Percentiles rank a stretch among this genome's conserved stretches.
Conservation (phyloP, 1,139 yeast genomes). For the Suhomyces maxii region DNA sequence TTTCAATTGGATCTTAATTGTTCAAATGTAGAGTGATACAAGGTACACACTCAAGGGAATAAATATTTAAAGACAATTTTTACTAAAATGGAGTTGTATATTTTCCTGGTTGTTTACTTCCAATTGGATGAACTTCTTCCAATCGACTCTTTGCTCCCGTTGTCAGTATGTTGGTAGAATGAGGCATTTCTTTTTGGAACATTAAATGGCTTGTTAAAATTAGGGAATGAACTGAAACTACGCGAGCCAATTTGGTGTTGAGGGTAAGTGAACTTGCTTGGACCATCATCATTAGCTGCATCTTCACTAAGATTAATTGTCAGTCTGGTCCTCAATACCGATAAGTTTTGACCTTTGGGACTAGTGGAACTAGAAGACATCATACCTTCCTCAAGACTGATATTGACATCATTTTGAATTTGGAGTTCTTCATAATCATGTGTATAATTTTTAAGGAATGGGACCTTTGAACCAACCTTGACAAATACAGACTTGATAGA, state of each 20-base stretch:
- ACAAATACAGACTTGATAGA: conserved; percentile 10
- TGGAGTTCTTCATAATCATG: conserved; percentile 4
- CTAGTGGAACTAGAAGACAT: conserved; percentile 18
- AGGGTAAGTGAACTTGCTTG: not conserved
- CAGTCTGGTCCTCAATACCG: conserved; percentile 43
- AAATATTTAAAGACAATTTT: too few relatives aligned
- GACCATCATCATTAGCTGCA: conserved; percentile 5
- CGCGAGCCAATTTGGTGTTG: conserved; percentile 10
- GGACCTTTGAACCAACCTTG: conserved; percentile 3
- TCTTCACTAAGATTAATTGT: conserved; percentile 33
- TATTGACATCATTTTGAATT: conserved; percentile 21
- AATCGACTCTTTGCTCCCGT: conserved; percentile 32
- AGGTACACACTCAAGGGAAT: too few relatives aligned
- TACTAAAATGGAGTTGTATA: too few relatives aligned
- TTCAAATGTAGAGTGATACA: too few relatives aligned
- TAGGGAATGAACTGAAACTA: conserved; percentile 24
- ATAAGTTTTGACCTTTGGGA: conserved; percentile 13
- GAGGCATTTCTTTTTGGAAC: conserved; percentile 29
- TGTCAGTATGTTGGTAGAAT: conserved; percentile 22
- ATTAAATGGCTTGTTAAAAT: conserved; percentile 36
- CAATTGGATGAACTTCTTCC: conserved; percentile 16
- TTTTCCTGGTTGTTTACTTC: not conserved
- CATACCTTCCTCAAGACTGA: conserved; percentile 36
- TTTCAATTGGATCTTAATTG: too few relatives aligned
- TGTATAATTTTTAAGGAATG: conserved; percentile 6